Evolutionary conservation across 495 filamentous ascomycete genomes (phyloP).

Genomic region (Aspergillus avenaceus): DNA sequence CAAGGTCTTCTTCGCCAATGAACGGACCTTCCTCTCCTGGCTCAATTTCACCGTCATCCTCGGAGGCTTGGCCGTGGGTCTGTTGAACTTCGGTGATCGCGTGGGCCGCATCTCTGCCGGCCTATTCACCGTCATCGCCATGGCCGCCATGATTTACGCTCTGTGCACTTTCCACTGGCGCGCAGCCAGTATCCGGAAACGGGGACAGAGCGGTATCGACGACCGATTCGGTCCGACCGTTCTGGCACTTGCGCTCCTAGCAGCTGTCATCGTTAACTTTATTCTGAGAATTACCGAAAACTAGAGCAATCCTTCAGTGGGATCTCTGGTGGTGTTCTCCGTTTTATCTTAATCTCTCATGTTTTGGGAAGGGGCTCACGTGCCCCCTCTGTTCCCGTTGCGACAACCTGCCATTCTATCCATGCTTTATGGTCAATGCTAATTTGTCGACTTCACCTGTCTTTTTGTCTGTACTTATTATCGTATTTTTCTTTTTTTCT

Average conservation of each 20-base stretch:
- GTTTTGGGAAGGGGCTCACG: too few species aligned
- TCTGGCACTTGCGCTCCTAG: constrained; percentile 74
- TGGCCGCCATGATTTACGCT: constrained; percentile 94
- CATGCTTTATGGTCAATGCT: too few species aligned
- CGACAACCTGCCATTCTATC: too few species aligned
- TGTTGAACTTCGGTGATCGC: constrained; percentile 96
- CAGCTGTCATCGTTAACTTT: constrained; percentile 91
- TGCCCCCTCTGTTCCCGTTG: too few species aligned
- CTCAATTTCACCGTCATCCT: constrained; percentile 99
- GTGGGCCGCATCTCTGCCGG: constrained; percentile 88
- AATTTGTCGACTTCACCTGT: too few species aligned
- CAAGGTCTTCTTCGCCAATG: constrained; percentile 99
- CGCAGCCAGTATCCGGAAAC: constrained; percentile 82
- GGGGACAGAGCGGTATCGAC: constrained; percentile 93
- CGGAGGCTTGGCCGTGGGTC: constrained; percentile 88
- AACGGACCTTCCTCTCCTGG: constrained; percentile 98
- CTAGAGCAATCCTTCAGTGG: neutral
- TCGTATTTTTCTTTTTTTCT: neutral
- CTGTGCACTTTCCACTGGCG: constrained; percentile 95
- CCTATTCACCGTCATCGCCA: constrained; percentile 90
- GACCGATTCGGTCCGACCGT: constrained; percentile 91
- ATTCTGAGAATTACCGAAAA: constrained; percentile 70
- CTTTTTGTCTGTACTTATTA: neutral
- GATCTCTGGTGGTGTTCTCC: neutral
- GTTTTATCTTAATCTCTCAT: too few species aligned